Base-by-base conservation (phyloP, 2,329 filamentous ascomycete genomes). In the Polytolypa hystricis region DNA sequence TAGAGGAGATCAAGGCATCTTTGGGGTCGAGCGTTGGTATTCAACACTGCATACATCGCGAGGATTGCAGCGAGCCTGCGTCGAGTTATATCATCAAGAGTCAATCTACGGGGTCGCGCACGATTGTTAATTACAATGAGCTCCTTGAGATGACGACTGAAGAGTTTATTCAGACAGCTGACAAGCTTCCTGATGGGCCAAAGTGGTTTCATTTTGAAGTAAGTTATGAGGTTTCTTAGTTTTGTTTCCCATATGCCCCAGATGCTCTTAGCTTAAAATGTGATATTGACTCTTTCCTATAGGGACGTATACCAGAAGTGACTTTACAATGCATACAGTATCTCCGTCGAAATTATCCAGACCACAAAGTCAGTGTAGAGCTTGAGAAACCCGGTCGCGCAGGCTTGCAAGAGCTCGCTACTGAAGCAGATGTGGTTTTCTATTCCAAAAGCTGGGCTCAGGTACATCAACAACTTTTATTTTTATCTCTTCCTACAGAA, bases 171-270 rank as follows among this genome's bases (percentile, higher is more conserved):
- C 41, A 39, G 9, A 58, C 70, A 14, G 64, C 60, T 25, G 52
- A 61, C 15, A 51, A 46, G 16, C 54, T 75, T 31, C 48, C 49
- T 4, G 40, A 45, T n/a, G 32, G 50, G 6, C 48, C 57, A 23
- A 46, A 42, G 5, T 84, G 77, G 79, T 81, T 76, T 62, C 81
- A 85, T 61, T 84, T 84, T 47, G 80, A 84, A 66, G 77, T 76
- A 53, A 50, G 61, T 40, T 34, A 40, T 42, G n/a, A n/a, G n/a
- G n/a, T n/a, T n/a, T n/a, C n/a, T n/a, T n/a, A n/a, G n/a, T n/a
- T 25, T 23, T 18, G 4, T 18, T 21, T 26, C 19, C 16, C 19
- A n/a, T 39, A 27, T 38, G 19, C 11, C 5, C 19, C n/a, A 14
- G 4, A 23, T 27, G 12, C 19, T 21, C 10, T 26, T 7, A 8